Conservation (phyloP, 129 eudicot species). For the Lactuca sativa region DNA sequence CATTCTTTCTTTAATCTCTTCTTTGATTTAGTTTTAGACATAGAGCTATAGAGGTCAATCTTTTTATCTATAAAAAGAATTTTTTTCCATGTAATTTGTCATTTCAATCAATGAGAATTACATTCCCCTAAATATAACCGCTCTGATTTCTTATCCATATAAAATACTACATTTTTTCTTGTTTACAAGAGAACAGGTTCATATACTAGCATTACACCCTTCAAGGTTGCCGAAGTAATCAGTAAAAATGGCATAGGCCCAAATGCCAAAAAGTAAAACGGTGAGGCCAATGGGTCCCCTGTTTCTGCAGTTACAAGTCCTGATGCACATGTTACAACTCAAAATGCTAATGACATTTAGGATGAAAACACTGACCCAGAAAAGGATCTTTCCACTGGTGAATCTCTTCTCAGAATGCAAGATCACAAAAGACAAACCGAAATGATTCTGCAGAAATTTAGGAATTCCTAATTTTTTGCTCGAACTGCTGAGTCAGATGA, state of each 20-base stretch:
- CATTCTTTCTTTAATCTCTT: conserved; percentile 10
- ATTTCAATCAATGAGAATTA: not conserved
- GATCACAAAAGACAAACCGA: conserved; percentile 81
- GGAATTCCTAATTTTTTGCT: conserved; percentile 82
- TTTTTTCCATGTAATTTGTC: too few species aligned
- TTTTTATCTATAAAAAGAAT: too few species aligned
- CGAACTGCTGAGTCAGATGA: conserved; percentile 78
- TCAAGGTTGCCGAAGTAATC: conserved; percentile 93
- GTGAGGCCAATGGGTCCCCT: conserved; percentile 38
- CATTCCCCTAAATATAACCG: not conserved
- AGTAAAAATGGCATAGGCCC: conserved; percentile 61
- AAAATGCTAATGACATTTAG: conserved; percentile 29
- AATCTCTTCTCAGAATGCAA: conserved; percentile 86
- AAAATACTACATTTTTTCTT: conserved; percentile 1
- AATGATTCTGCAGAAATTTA: conserved; percentile 62
- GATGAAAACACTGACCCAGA: conserved; percentile 33
- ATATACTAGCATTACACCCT: conserved; percentile 82
- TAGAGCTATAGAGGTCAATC: not conserved
- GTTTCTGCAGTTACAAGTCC: conserved; percentile 21
- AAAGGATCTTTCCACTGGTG: conserved; percentile 55
- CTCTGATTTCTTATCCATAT: not conserved
- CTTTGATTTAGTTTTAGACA: conserved; percentile 6
- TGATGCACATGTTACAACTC: conserved; percentile 29
- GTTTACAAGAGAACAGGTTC: conserved; percentile 81
- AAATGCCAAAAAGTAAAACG: conserved; percentile 55